Evolutionary conservation across 2,329 filamentous ascomycete genomes (phyloP).

Genomic region (Ceratocystis papillata): DNA sequence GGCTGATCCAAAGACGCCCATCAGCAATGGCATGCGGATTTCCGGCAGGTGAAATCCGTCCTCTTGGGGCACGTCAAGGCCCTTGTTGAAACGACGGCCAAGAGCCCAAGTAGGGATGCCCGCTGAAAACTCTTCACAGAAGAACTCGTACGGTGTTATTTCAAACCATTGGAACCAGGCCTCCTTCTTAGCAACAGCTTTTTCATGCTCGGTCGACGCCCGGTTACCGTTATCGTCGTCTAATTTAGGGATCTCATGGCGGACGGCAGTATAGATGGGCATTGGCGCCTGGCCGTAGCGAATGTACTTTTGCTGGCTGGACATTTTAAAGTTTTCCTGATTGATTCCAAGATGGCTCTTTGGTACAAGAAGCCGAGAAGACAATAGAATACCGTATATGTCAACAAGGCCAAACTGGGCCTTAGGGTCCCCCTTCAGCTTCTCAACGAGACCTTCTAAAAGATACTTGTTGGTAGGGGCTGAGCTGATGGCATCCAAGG

Average conservation of each 20-base stretch:
- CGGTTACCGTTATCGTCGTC: slow-evolving; percentile 28
- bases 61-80: slow-evolving; percentile 51
- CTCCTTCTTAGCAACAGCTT: slow-evolving; percentile 46
- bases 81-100: slow-evolving; percentile 68
- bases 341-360: slow-evolving; percentile 55
- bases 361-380: slow-evolving; percentile 73
- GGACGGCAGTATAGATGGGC: slow-evolving; percentile 89
- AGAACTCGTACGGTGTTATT: slow-evolving; percentile 87
- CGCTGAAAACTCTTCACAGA: slow-evolving; percentile 81
- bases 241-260: slow-evolving; percentile 74
- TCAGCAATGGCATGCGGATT: slow-evolving; percentile 66
- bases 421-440: slow-evolving; percentile 66
- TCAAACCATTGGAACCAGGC: slow-evolving; percentile 99
- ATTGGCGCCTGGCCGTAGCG: slow-evolving; percentile 71
- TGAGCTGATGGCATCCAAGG: slow-evolving; percentile 68
- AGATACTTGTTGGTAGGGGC: slow-evolving; percentile 90
- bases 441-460: slow-evolving; percentile 79
- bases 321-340: slow-evolving; percentile 76
- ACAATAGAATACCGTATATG: slow-evolving; percentile 77
- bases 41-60: slow-evolving; percentile 67
- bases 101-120: slow-evolving; percentile 94
- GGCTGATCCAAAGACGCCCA: slow-evolving; percentile 94
- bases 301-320: slow-evolving; percentile 68
- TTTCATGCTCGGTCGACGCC: slow-evolving; percentile 37
- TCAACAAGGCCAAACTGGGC: slow-evolving; percentile 87